phyloP scores from a whole-genome alignment of 805 yeast genomes.

The Candida namnaoensis region DNA sequence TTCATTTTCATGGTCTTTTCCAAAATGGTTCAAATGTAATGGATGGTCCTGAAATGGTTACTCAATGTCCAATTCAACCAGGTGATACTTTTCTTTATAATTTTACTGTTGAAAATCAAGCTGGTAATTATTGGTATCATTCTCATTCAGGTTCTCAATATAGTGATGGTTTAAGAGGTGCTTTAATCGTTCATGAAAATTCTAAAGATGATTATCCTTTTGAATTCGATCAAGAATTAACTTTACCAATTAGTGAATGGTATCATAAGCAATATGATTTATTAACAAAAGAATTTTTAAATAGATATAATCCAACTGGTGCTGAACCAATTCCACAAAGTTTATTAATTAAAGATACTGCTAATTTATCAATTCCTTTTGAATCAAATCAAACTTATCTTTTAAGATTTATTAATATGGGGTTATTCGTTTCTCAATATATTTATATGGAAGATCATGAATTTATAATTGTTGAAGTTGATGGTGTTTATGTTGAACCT shows the following conservation, averaged over 20 bases:
- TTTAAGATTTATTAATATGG: constrained; percentile 56
- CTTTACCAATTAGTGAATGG: constrained; percentile 51
- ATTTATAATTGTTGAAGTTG: constrained; percentile 66
- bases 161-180: constrained; percentile 69
- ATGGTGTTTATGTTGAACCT: constrained; percentile 62
- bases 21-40: constrained; percentile 51
- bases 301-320: constrained; percentile 73
- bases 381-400: constrained; percentile 55
- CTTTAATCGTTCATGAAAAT: constrained; percentile 55
- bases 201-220: constrained; percentile 34
- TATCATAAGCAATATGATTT: constrained; percentile 47
- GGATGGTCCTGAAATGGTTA: constrained; percentile 78
- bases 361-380: constrained; percentile 45
- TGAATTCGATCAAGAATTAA: constrained; percentile 53
- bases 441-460: constrained; percentile 61
- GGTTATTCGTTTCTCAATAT: constrained; percentile 69
- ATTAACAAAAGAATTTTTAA: constrained; percentile 39
- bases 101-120: constrained; percentile 59
- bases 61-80: constrained; percentile 73
- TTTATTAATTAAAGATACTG: constrained; percentile 55
- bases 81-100: constrained; percentile 62
- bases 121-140: constrained; percentile 82
- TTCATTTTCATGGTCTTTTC: constrained; percentile 77
- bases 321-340: constrained; percentile 77
- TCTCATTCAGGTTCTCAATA: constrained; percentile 73